Percentiles rank a stretch among this genome's conserved stretches.
Evolutionary conservation across 495 filamentous ascomycete species (phyloP).

Genomic region (Opeltia flavorubescens): DNA sequence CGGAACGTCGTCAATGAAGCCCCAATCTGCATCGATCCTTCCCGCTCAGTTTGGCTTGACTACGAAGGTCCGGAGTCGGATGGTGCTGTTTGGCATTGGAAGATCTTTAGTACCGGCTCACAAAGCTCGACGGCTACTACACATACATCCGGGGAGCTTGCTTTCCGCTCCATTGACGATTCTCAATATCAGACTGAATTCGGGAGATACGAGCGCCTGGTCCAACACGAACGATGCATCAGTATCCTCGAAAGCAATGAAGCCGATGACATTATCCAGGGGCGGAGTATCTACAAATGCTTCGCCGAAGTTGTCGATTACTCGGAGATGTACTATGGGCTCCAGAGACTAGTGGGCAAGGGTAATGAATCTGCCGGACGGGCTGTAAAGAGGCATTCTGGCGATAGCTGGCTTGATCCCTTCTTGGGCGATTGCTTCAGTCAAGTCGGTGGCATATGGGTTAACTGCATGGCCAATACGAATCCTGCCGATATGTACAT

Average conservation of each 20-base stretch:
- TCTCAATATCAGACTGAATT: constrained; percentile 23
- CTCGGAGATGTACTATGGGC: constrained; percentile 26
- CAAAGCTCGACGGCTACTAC: constrained; percentile 1
- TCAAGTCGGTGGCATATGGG: too few species aligned
- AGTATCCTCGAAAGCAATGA: constrained; percentile 24
- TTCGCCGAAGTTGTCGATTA: constrained; percentile 39
- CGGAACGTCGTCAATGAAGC: constrained; percentile 25
- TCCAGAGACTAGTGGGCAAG: constrained; percentile 31
- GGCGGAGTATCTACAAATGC: constrained; percentile 31
- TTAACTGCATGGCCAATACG: too few species aligned
- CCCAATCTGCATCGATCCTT: constrained; percentile 27
- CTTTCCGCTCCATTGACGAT: constrained; percentile 20
- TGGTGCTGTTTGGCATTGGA: constrained; percentile 18
- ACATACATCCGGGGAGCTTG: constrained; percentile 21
- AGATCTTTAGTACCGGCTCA: constrained; percentile 7
- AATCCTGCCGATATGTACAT: too few species aligned
- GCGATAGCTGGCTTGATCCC: too few species aligned
- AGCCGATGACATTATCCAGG: constrained; percentile 35
- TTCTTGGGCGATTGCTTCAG: too few species aligned
- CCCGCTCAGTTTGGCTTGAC: constrained; percentile 26
- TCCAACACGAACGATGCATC: constrained; percentile 25
- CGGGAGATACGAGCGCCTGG: constrained; percentile 27
- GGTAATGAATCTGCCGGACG: constrained; percentile 30
- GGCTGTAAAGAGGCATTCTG: constrained; percentile 27
- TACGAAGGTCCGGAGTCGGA: constrained; percentile 10